Evolutionary conservation across 768 basidiomycete species (phyloP).

Genomic region (Xerocomellus intermedius): DNA sequence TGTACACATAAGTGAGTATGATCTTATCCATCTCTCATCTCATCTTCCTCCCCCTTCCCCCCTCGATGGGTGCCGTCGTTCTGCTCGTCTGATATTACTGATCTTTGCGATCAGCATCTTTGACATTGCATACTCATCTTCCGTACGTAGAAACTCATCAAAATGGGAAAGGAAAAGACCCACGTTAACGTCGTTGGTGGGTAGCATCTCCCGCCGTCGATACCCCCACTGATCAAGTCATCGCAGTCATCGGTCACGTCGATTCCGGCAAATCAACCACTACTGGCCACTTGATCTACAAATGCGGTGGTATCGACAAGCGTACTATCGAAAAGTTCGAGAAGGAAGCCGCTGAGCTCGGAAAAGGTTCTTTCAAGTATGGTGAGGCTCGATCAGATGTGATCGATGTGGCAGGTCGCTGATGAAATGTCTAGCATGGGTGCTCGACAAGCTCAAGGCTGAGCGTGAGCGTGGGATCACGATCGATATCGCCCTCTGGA

Average conservation of each 20-base stretch:
- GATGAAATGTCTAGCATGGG: conserved; percentile 74
- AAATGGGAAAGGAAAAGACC: conserved; percentile 95
- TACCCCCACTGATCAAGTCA: conserved; percentile 27
- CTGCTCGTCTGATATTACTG: conserved; percentile 12
- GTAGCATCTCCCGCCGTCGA: conserved; percentile 34
- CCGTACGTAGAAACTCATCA: conserved; percentile 46
- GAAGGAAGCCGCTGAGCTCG: conserved; percentile 99
- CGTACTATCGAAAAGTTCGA: conserved; percentile 99
- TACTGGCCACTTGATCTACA: conserved; percentile 99
- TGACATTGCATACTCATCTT: conserved; percentile 12
- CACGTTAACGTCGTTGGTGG: conserved; percentile 98
- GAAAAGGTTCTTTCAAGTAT: conserved; percentile 98
- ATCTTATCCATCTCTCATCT: background rate
- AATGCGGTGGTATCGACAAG: conserved; percentile 99
- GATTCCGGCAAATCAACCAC: conserved; percentile 99
- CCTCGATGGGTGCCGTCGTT: background rate
- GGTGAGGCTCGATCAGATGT: conserved; percentile 50
- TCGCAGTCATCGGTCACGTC: conserved; percentile 94
- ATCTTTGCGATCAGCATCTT: conserved; percentile 23
- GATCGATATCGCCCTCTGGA: conserved; percentile 99
- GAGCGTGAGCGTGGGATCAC: conserved; percentile 99
- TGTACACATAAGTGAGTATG: conserved; percentile 45
- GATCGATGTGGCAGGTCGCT: conserved; percentile 19
- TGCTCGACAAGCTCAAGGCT: conserved; percentile 99
- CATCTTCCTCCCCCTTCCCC: conserved; percentile 25